Evolutionary conservation across 371 early-diverging fungal genomes (phyloP).

Genomic region (Syncephalastrum contaminatum): DNA sequence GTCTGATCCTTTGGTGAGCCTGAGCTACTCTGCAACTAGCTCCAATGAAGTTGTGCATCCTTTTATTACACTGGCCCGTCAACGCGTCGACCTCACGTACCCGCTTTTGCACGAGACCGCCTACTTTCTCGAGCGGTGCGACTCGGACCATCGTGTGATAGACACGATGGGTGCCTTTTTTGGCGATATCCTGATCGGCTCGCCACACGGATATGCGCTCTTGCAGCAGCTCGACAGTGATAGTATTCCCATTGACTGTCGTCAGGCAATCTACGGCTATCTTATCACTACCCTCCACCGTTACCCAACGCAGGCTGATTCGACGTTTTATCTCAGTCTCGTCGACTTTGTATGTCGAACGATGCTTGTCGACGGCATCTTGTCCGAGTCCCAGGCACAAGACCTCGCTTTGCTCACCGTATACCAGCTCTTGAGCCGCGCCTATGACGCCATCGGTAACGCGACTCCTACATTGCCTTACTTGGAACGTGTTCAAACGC

Average conservation of each 20-base stretch:
- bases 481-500: slow-evolving; percentile 15
- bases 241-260: neutral
- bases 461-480: slow-evolving; percentile 19
- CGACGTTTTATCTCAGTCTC: slow-evolving; percentile 8
- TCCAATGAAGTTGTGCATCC: slow-evolving; percentile 16
- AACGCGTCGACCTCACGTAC: slow-evolving; percentile 24
- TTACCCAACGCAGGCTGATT: slow-evolving; percentile 1
- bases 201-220: slow-evolving; percentile 10
- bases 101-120: slow-evolving; percentile 26
- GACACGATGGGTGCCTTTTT: slow-evolving; percentile 16
- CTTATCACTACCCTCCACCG: slow-evolving; percentile 6
- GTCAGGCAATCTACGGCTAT: slow-evolving; percentile 3
- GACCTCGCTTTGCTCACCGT: slow-evolving; percentile 14
- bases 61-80: slow-evolving; percentile 22
- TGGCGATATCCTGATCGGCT: slow-evolving; percentile 19
- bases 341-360: slow-evolving; percentile 3
- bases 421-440: slow-evolving; percentile 20
- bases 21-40: too few species aligned
- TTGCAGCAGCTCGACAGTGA: slow-evolving; percentile 14
- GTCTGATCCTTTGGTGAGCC: too few species aligned
- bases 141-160: slow-evolving; percentile 2
- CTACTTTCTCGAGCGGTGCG: slow-evolving; percentile 10
- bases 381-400: slow-evolving; percentile 9
- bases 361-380: slow-evolving; percentile 1
- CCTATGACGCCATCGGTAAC: slow-evolving; percentile 13